Base-by-base conservation (phyloP, 140 eudicot genomes). In the Bidens hawaiensis region DNA sequence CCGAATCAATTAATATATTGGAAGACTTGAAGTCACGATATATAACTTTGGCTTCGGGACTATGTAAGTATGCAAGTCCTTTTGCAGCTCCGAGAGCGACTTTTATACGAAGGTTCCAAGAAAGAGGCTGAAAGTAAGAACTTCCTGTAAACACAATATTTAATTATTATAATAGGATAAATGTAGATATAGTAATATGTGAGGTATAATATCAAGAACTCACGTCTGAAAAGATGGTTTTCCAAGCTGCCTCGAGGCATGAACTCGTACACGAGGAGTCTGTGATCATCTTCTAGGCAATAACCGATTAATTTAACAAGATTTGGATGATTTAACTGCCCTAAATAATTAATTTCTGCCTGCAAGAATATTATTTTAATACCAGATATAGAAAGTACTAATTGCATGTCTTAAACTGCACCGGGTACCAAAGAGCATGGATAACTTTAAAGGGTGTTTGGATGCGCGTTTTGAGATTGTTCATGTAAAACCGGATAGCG, bases 61-160 rank as follows among this genome's bases (percentile, higher is more conserved):
- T 78, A 62, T 86, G 95, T 19, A 86, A 82, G 69, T 71, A 86
- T 22, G 85, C 90, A 63, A 86, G 90, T 14, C 95, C 95, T 75
- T 86, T 80, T 65, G 90, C 90, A 65, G 95, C 90, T 65, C 89
- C 95, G 60, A 86, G 87, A 62, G 95, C 95, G 34, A 86, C 87
- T 66, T 78, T 77, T 76, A 86, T 77, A 6, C 90, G 81, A 41
- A 86, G 70, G 70, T 52, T 80, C 95, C 95, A 86, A 48, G 95
- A 78, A 23, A 86, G 76, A 13, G 95, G 90, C 61, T 83, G 95
- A 73, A 86, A 80, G 69, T 86, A 67, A 57, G 95, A 77, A 53
- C 90, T 75, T 74, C 95, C 95, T 86, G 72, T 64, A 47, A 21
- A 42, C 53, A 61, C 18, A 60, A 49, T 3, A 48, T 24, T 17